Percentiles rank a stretch among this genome's conserved stretches.
Evolutionary conservation across 176 grass and related monocot genomes (phyloP).

Genomic region (Oryza officinalis): DNA sequence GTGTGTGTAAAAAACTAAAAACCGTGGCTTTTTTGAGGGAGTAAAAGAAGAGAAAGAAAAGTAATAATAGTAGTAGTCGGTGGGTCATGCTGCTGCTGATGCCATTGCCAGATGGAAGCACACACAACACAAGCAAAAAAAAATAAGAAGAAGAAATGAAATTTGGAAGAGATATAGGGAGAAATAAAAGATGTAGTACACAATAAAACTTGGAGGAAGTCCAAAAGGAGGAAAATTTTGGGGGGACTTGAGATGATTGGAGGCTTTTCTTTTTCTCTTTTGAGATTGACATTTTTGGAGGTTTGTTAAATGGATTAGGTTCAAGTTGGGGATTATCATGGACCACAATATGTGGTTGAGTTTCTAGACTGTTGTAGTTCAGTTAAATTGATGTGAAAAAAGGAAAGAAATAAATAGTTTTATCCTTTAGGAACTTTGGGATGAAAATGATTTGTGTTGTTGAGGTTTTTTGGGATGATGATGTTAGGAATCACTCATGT

Average conservation of each 20-base stretch:
- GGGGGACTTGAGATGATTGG: background rate
- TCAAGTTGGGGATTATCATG: constrained; percentile 9
- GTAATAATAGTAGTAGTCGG: background rate
- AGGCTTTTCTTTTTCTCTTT: background rate
- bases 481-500: background rate
- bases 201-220: background rate
- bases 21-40: background rate
- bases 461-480: background rate
- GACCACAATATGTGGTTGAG: constrained; percentile 36
- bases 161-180: no score
- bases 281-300: constrained; percentile 43
- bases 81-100: constrained; percentile 21
- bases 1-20: background rate
- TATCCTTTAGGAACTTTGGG: background rate
- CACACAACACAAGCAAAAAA: background rate
- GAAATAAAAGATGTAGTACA: background rate
- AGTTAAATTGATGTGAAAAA: background rate
- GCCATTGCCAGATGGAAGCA: constrained; percentile 34
- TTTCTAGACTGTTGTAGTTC: background rate
- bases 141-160: background rate
- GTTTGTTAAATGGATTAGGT: background rate
- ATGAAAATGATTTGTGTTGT: background rate
- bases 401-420: background rate
- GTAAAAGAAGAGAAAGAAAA: no score
- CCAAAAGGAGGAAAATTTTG: background rate